Percentiles rank a stretch among this genome's conserved stretches.
phyloP scores from a whole-genome alignment of 163 green algal genomes.

The Scenedesmus sp. region DNA sequence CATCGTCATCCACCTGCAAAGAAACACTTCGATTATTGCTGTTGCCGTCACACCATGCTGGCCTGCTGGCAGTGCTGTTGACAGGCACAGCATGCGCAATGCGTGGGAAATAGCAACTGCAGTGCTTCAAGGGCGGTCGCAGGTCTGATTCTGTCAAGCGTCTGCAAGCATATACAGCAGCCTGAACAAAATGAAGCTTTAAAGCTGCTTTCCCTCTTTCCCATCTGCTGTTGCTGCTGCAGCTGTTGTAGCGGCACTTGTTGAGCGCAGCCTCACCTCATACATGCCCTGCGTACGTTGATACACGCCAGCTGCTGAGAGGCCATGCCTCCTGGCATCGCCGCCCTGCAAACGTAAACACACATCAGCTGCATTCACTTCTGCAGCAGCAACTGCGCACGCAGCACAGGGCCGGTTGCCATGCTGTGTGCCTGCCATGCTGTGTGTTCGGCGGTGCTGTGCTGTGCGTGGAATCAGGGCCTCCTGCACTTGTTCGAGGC shows the following conservation, averaged over 20 bases:
- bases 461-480: not conserved
- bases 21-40: too few relatives aligned
- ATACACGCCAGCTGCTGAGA: constrained; percentile 3
- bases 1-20: not conserved
- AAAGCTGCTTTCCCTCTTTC: not conserved
- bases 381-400: not conserved
- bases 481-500: not conserved
- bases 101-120: not conserved
- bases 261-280: not conserved
- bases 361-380: not conserved
- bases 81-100: too few relatives aligned
- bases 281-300: constrained; percentile 40
- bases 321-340: constrained; percentile 3
- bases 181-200: not conserved
- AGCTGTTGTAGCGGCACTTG: not conserved
- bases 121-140: not conserved
- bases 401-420: not conserved
- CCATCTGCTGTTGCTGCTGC: not conserved
- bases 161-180: not conserved
- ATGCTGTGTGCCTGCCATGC: not conserved
- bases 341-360: not conserved
- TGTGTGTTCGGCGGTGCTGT: not conserved
- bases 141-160: not conserved
- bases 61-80: too few relatives aligned
- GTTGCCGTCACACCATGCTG: too few relatives aligned